These are phyloP conservation scores for Xylaria sp. DNA, from an alignment of 2,329 filamentous ascomycete genomes.

Conservation along the genomic window DNA sequence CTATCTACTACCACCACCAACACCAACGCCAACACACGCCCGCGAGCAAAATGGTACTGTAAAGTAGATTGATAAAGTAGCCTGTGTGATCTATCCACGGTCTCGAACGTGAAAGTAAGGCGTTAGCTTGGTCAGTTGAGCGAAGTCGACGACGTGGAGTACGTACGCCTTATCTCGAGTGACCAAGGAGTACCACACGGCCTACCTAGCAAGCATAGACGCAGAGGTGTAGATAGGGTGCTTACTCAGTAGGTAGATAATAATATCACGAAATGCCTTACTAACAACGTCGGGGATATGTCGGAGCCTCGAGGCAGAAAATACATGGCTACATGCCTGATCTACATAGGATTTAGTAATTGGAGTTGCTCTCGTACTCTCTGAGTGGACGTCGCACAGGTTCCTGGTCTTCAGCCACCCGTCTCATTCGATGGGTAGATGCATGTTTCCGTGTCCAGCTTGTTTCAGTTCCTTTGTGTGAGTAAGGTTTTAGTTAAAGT, in stretches of 20 bases:
- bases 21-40: neutral
- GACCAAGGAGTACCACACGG: too few relatives aligned
- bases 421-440: neutral
- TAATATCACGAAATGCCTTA: neutral
- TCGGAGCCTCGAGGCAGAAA: conserved; percentile 6
- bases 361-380: neutral
- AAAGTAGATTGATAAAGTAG: neutral
- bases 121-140: too few relatives aligned
- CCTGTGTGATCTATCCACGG: neutral
- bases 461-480: neutral
- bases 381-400: neutral
- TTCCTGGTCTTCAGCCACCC: neutral
- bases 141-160: too few relatives aligned
- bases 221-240: too few relatives aligned
- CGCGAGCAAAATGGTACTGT: neutral
- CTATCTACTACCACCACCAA: neutral
- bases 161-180: too few relatives aligned
- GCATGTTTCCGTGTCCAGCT: neutral
- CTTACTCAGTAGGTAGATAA: neutral
- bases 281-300: neutral
- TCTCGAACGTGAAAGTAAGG: neutral
- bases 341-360: neutral
- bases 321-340: neutral
- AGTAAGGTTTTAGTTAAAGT: conserved; percentile 1
- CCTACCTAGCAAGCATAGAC: too few relatives aligned